Conservation (phyloP, 1,284 basidiomycete genomes). For the Athelia sp. region DNA sequence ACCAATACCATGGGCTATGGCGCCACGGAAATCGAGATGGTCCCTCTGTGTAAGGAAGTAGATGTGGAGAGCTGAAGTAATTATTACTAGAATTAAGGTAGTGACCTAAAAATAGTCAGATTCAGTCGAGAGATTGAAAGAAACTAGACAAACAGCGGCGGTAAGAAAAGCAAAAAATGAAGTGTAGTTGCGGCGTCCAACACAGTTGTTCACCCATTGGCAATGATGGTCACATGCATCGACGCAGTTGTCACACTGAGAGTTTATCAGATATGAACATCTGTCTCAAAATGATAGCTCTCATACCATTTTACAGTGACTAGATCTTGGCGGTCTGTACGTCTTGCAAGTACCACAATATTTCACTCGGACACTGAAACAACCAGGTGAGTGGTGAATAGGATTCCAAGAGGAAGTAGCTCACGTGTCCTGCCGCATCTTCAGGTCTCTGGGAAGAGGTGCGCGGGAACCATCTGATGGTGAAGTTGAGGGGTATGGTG, state of each 20-base stretch:
- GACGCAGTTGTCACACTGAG: constrained; percentile 89
- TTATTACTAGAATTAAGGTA: constrained; percentile 69
- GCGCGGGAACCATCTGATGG: constrained; percentile 57
- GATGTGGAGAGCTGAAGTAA: constrained; percentile 80
- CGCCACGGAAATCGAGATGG: constrained; percentile 48
- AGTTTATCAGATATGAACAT: constrained; percentile 6
- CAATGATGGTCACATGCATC: constrained; percentile 91
- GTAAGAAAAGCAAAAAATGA: constrained; percentile 80
- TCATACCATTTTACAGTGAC: constrained; percentile 86
- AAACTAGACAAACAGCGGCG: constrained; percentile 52
- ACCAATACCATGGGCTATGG: constrained; percentile 59
- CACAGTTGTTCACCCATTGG: constrained; percentile 92
- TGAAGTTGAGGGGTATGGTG: constrained; percentile 60
- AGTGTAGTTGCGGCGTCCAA: constrained; percentile 89
- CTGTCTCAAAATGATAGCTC: constrained; percentile 1
- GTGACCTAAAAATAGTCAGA: constrained; percentile 42
- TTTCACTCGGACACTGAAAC: constrained; percentile 76
- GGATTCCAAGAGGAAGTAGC: constrained; percentile 25
- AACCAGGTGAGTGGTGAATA: constrained; percentile 1
- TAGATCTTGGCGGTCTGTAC: constrained; percentile 87
- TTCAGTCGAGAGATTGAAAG: constrained; percentile 7
- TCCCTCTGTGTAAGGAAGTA: constrained; percentile 58
- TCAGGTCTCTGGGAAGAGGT: constrained; percentile 78
- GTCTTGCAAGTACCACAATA: constrained; percentile 88
- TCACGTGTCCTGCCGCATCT: constrained; percentile 74